These are phyloP conservation scores for Tulasnella sp. DNA, from an alignment of 768 basidiomycete genomes.

Conservation along the genomic window DNA sequence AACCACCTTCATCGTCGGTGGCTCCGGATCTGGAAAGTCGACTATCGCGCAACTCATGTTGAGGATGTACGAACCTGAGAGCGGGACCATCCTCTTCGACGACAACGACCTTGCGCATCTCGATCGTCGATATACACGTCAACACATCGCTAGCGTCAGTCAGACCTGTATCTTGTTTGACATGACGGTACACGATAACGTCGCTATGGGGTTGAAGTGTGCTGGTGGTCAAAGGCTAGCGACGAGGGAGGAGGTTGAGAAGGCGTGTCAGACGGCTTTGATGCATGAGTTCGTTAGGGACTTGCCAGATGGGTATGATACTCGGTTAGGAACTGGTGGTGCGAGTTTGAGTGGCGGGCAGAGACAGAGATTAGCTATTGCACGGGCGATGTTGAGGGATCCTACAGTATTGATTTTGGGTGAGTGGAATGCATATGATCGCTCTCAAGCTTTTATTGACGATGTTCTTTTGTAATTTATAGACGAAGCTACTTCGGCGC, in stretches of 20 bases:
- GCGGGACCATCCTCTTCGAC: slow-evolving; percentile 64
- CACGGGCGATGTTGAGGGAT: slow-evolving; percentile 73
- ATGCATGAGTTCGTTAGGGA: slow-evolving; percentile 79
- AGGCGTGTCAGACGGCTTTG: slow-evolving; percentile 74
- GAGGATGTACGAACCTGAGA: slow-evolving; percentile 56
- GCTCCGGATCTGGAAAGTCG: slow-evolving; percentile 69
- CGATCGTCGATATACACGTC: slow-evolving; percentile 56
- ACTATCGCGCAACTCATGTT: slow-evolving; percentile 57
- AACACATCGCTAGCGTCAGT: slow-evolving; percentile 62
- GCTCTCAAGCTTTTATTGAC: neutral
- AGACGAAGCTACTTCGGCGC: slow-evolving; percentile 42
- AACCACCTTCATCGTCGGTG: slow-evolving; percentile 71
- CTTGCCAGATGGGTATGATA: slow-evolving; percentile 84
- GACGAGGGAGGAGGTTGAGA: slow-evolving; percentile 57
- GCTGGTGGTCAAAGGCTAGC: slow-evolving; percentile 30
- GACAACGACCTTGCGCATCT: slow-evolving; percentile 69
- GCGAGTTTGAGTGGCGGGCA: slow-evolving; percentile 84
- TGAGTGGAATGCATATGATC: slow-evolving; percentile 32
- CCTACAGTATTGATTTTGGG: slow-evolving; percentile 86
- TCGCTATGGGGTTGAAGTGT: slow-evolving; percentile 53
- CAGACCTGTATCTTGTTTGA: slow-evolving; percentile 78
- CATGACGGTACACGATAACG: slow-evolving; percentile 72
- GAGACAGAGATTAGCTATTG: slow-evolving; percentile 81
- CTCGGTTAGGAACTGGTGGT: slow-evolving; percentile 62
- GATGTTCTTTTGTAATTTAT: neutral